These are phyloP conservation scores for Malassezia cuniculi DNA, from an alignment of 1,284 basidiomycete species.

Conservation along the genomic window DNA sequence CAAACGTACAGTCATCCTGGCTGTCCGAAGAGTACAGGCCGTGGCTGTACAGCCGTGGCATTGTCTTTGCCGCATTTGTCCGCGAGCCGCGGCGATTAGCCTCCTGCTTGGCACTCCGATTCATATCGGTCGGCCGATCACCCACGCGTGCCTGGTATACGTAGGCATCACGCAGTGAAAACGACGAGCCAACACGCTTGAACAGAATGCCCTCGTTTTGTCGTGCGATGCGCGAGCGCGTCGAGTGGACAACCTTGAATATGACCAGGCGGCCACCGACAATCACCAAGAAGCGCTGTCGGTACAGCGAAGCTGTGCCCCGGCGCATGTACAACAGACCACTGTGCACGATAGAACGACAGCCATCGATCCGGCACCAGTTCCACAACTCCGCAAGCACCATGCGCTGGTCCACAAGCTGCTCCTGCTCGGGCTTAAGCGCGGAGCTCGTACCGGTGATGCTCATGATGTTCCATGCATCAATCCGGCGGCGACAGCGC, in stretches of 20 bases:
- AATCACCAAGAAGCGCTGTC: conserved; percentile 29
- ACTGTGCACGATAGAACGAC: conserved; percentile 58
- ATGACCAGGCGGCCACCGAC: conserved; percentile 33
- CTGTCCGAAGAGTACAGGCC: conserved; percentile 34
- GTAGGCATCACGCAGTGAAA: conserved; percentile 40
- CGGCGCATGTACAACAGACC: conserved; percentile 55
- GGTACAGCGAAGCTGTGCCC: too few species aligned
- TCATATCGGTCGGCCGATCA: conserved; percentile 2
- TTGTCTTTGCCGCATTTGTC: neutral
- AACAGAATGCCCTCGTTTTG: conserved; percentile 43
- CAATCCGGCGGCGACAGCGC: conserved; percentile 57
- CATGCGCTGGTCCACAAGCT: neutral
- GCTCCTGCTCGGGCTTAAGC: neutral
- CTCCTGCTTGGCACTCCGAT: conserved; percentile 14
- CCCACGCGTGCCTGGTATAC: conserved; percentile 32
- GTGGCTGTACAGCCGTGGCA: conserved; percentile 39
- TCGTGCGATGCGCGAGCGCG: conserved; percentile 29
- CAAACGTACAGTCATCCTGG: conserved; percentile 44
- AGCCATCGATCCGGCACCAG: conserved; percentile 65
- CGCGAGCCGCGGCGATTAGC: conserved; percentile 11
- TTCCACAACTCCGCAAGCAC: conserved; percentile 52
- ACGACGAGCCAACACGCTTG: conserved; percentile 30
- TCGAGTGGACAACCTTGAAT: conserved; percentile 34
- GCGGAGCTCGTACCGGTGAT: conserved; percentile 10
- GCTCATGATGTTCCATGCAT: conserved; percentile 66